Percentiles rank a stretch among this genome's conserved stretches.
Conservation (phyloP, 2,329 filamentous ascomycete species). For the Aspergillus neotritici region DNA sequence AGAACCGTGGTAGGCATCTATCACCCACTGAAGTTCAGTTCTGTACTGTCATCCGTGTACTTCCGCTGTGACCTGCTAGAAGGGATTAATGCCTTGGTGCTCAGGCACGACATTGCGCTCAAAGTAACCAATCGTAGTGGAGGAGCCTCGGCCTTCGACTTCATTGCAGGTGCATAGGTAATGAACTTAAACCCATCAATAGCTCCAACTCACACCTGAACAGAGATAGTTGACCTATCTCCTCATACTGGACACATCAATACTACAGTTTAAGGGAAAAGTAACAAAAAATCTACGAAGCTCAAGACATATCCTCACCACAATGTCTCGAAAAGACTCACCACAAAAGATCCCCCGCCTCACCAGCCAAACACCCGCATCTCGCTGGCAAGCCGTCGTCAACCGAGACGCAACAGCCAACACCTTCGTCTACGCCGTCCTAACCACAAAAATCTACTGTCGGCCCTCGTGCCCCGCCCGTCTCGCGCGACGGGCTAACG, state of each 20-base stretch:
- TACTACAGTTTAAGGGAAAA: too few species aligned
- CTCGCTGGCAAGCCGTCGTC: conserved; percentile 42
- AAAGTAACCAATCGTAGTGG: conserved; percentile 31
- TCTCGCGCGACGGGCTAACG: conserved; percentile 53
- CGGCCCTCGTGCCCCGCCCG: conserved; percentile 52
- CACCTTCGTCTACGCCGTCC: conserved; percentile 53
- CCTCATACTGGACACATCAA: too few species aligned
- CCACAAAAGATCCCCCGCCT: conserved; percentile 23
- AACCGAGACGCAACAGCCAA: conserved; percentile 41
- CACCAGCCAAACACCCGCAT: conserved; percentile 15
- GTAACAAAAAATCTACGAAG: too few species aligned
- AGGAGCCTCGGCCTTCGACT: too few species aligned
- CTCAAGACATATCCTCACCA: not conserved
- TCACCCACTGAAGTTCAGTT: not conserved
- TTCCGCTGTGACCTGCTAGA: too few species aligned
- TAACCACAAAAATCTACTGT: conserved; percentile 53
- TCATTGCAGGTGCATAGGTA: too few species aligned
- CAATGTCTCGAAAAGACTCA: conserved; percentile 5
- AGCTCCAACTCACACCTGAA: not conserved
- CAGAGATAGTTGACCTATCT: too few species aligned
- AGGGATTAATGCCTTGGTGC: too few species aligned
- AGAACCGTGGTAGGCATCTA: too few species aligned
- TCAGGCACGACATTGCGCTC: conserved; percentile 18
- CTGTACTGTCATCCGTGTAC: too few species aligned
- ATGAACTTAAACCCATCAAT: not conserved